phyloP scores from a whole-genome alignment of 176 grass and related monocot genomes.

The Oryza nivara region DNA sequence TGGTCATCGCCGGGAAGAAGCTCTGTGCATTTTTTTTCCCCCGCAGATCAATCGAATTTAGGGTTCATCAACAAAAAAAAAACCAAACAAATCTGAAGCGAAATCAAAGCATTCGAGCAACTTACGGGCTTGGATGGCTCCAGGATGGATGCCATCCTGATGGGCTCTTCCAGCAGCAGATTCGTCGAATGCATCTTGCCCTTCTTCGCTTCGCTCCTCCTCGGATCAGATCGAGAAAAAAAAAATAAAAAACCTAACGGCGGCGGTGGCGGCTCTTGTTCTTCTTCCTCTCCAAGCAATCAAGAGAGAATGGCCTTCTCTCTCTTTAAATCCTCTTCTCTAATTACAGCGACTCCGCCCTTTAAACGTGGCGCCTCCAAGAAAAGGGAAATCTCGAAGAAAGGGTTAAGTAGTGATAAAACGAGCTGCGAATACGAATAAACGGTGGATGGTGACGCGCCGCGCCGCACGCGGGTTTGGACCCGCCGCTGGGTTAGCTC shows the following conservation, averaged over 20 bases:
- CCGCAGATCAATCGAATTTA: neutral
- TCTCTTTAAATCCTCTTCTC: neutral
- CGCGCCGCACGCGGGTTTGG: neutral
- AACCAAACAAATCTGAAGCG: constrained; percentile 14
- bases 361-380: neutral
- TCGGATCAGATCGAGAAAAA: constrained; percentile 14
- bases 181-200: constrained; percentile 85
- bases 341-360: neutral
- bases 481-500: neutral
- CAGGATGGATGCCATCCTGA: constrained; percentile 96
- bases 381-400: neutral
- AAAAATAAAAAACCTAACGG: neutral
- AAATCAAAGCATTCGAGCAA: neutral
- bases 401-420: neutral
- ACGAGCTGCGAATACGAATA: neutral
- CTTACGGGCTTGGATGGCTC: constrained; percentile 95
- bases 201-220: neutral
- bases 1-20: constrained; percentile 99
- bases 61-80: neutral
- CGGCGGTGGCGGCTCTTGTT: neutral
- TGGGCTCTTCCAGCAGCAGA: constrained; percentile 93
- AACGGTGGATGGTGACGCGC: neutral
- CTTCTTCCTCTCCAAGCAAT: constrained; percentile 48
- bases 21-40: constrained; percentile 37
- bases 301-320: neutral